Conservation (phyloP, 1,284 basidiomycete species). For the Phenoliferia sp. region DNA sequence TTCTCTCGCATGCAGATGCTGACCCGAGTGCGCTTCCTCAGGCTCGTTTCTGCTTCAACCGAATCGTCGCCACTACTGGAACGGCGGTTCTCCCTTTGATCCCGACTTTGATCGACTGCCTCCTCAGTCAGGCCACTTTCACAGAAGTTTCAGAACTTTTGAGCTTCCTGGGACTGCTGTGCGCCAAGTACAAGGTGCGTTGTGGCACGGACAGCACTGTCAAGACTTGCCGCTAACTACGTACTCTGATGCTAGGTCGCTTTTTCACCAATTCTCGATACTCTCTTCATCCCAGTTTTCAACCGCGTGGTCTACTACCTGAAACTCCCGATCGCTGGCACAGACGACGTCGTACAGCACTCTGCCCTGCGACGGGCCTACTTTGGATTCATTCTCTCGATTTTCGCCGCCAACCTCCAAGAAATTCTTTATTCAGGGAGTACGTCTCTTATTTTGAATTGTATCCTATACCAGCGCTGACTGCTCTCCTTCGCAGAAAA, state of each 20-base stretch:
- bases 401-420: conserved; percentile 76
- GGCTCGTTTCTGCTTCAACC: conserved; percentile 91
- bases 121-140: conserved; percentile 86
- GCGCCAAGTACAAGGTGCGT: conserved; percentile 82
- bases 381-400: conserved; percentile 72
- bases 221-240: not conserved
- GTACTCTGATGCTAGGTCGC: conserved; percentile 53
- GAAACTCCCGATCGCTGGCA: conserved; percentile 76
- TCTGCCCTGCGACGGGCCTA: conserved; percentile 88
- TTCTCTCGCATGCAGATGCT: not conserved
- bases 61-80: conserved; percentile 84
- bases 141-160: conserved; percentile 92
- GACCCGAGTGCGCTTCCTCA: conserved; percentile 40
- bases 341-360: conserved; percentile 81
- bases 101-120: conserved; percentile 77
- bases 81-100: conserved; percentile 64
- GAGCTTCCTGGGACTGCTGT: conserved; percentile 84
- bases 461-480: not conserved
- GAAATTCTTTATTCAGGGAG: conserved; percentile 80
- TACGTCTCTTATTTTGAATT: conserved; percentile 47
- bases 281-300: conserved; percentile 80
- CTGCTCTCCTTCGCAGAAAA: conserved; percentile 54
- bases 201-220: not conserved
- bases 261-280: conserved; percentile 79
- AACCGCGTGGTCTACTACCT: conserved; percentile 77